These are phyloP conservation scores for Endocalyx cinctus DNA, from an alignment of 2,329 filamentous ascomycete species.

Conservation along the genomic window DNA sequence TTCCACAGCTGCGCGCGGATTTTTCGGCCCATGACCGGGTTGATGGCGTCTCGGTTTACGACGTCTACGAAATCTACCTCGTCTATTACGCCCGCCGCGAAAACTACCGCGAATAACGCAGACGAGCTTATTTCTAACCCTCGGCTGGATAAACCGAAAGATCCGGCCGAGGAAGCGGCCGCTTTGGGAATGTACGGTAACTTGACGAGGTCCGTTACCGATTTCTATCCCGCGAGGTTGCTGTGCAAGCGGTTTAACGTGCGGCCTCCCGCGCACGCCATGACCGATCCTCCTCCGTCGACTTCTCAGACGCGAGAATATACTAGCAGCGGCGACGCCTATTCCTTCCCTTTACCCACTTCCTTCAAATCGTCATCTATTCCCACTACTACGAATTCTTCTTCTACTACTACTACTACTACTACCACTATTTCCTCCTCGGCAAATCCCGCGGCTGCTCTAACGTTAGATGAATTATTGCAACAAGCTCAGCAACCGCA, in stretches of 20 bases:
- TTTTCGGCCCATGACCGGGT: constrained; percentile 85
- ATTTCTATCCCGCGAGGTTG: constrained; percentile 76
- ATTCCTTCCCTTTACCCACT: too few relatives aligned
- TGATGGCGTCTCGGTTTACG: constrained; percentile 93
- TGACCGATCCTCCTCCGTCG: constrained; percentile 35
- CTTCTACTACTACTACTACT: too few relatives aligned
- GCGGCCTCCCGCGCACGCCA: constrained; percentile 66
- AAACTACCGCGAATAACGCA: constrained; percentile 10
- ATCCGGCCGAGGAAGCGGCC: constrained; percentile 82
- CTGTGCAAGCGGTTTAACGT: constrained; percentile 96
- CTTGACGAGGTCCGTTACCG: constrained; percentile 68
- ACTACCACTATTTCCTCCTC: not conserved
- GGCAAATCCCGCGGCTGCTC: not conserved
- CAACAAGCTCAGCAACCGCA: constrained; percentile 4
- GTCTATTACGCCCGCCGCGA: constrained; percentile 24
- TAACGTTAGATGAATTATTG: not conserved
- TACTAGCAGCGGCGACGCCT: constrained; percentile 4
- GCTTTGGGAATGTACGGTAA: constrained; percentile 88
- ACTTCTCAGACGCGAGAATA: constrained; percentile 6
- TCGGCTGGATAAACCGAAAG: constrained; percentile 53
- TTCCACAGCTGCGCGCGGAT: constrained; percentile 64
- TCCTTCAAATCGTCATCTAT: too few relatives aligned
- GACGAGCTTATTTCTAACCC: constrained; percentile 38
- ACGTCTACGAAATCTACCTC: constrained; percentile 41
- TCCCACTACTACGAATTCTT: too few relatives aligned